Conservation (phyloP, 2,329 filamentous ascomycete genomes). For the Colletotrichum sp. region DNA sequence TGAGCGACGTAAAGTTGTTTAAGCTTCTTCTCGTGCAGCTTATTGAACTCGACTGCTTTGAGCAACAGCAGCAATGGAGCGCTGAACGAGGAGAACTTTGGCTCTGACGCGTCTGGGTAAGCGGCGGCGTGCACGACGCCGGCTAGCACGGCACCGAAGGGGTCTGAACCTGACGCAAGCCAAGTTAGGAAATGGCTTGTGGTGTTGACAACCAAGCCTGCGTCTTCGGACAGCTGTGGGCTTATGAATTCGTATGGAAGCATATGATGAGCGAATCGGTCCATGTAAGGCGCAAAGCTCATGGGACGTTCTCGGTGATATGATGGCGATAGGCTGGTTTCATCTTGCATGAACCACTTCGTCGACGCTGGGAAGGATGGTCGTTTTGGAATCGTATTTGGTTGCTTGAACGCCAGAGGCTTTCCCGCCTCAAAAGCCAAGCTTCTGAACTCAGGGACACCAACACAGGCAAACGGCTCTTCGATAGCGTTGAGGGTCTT, state of each 20-base stretch:
- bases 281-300: constrained; percentile 21
- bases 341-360: constrained; percentile 30
- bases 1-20: constrained; percentile 84
- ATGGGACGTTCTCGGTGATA: neutral
- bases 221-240: constrained; percentile 24
- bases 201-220: neutral
- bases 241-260: constrained; percentile 33
- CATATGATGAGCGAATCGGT: constrained; percentile 20
- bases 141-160: constrained; percentile 34
- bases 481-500: neutral
- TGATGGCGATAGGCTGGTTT: neutral
- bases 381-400: constrained; percentile 21
- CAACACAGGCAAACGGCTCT: neutral
- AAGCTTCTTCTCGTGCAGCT: constrained; percentile 16
- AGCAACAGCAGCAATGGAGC: constrained; percentile 71
- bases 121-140: constrained; percentile 34
- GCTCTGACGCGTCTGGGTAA: constrained; percentile 19
- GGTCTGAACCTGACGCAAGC: constrained; percentile 21
- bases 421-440: neutral
- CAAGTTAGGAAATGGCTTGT: constrained; percentile 16
- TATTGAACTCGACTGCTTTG: constrained; percentile 57
- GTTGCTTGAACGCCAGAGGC: constrained; percentile 25
- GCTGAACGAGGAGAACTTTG: constrained; percentile 60
- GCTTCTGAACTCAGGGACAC: constrained; percentile 4
- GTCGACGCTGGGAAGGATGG: constrained; percentile 25